Evolutionary conservation across 306 rosid genomes (phyloP), one percentile per base, ranked within the genome.

Genomic region (Dicorynia guianensis): DNA sequence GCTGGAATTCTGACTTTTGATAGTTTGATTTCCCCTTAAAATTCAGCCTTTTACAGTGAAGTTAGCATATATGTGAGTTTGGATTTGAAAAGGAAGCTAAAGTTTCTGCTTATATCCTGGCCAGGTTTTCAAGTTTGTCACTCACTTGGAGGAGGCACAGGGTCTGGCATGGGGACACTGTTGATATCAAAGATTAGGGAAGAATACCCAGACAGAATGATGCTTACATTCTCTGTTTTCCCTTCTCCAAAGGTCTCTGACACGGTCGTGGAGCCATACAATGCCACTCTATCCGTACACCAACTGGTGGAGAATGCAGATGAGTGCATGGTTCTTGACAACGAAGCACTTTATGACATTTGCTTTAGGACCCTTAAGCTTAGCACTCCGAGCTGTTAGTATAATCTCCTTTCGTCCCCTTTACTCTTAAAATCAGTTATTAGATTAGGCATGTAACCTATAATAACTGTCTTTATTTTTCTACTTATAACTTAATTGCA

Each of bases 221-320:
- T 93, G 98, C 94, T 93, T 38, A 90, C 98, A 19, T 90, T 93
- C 87, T 93, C 98, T 0, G 98, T 93, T 61, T 93, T 93, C 75
- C 98, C 98, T 54, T 93, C 98, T 59, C 98, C 98, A 5, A 93
- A 93, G 94, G 98, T 93, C 54, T 93, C 98, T n/a, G 98, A 93
- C 87, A 93, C 98, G 4, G 98, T 93, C 73, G 98, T 93, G 81
- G 98, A 93, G 80, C 98, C 98, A 47, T 93, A 93, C 78, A 93
- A 90, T 86, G 98, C 98, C 79, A 93, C 98, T 52, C 82, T 90
- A 66, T 93, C 97, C 14, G 96, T 93, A 67, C 98, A 93, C 75
- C 98, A 90, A 71, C 74, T 93, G 87, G 98, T 93, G 20, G 98
- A 93, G 87, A 93, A 93, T 56, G 98, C 98, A 2, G 98, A 93